Evolutionary conservation across 169 alveolate species (phyloP).

Genomic region (Plasmodium berghei): DNA sequence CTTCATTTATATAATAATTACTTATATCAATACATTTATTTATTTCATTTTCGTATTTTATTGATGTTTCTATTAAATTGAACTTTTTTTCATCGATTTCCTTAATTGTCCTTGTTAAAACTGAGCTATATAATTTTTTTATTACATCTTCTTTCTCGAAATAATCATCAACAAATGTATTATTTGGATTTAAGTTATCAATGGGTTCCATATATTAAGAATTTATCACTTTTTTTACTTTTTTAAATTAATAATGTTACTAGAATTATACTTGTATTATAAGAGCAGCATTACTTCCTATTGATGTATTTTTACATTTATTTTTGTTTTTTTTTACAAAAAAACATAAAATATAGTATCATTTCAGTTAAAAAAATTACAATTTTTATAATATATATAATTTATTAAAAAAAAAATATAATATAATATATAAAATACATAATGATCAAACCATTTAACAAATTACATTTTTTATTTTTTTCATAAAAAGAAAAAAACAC

Average conservation of each 20-base stretch:
- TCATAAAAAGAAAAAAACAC: slow-evolving; percentile 9
- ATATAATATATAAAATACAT: neutral
- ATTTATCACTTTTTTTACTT: neutral
- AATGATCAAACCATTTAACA: slow-evolving; percentile 4
- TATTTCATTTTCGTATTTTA: slow-evolving; percentile 65
- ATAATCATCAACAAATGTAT: slow-evolving; percentile 26
- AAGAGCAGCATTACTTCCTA: too few relatives aligned
- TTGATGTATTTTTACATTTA: too few relatives aligned
- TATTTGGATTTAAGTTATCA: slow-evolving; percentile 21
- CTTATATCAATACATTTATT: slow-evolving; percentile 69
- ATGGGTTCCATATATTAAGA: slow-evolving; percentile 55
- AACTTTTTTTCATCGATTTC: slow-evolving; percentile 66
- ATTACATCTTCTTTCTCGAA: slow-evolving; percentile 56
- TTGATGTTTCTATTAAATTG: slow-evolving; percentile 49
- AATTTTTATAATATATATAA: slow-evolving; percentile 12
- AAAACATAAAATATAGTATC: neutral
- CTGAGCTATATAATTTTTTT: slow-evolving; percentile 35
- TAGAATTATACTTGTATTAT: neutral
- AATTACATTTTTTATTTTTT: slow-evolving; percentile 5
- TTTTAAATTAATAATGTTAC: neutral
- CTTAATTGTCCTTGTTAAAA: slow-evolving; percentile 45
- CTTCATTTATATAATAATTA: slow-evolving; percentile 67
- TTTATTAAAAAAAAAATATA: slow-evolving; percentile 16
- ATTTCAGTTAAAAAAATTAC: neutral
- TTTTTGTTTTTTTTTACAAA: neutral